Evolutionary conservation across 2,329 filamentous ascomycete genomes (phyloP), one percentile per base, ranked within the genome.

Genomic region (Didymella pomorum): DNA sequence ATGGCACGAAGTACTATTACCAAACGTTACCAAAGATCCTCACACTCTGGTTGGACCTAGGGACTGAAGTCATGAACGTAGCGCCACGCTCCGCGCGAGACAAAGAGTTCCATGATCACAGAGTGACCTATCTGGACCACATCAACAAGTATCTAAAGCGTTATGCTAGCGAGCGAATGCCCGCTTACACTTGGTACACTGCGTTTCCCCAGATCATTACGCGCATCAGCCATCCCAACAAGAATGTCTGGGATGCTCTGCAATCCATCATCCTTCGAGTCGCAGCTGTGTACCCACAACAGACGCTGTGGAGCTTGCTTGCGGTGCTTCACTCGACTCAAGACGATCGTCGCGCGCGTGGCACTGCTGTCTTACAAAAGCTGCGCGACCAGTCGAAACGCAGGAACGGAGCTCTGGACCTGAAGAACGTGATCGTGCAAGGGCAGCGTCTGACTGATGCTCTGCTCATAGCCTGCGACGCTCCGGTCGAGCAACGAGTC

Each of bases 1-100:
- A 89, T 66, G 95, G 95, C 29, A 95, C 92, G 45, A 99, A 98
- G 78, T 97, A 98, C 76, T 86, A 97, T 42, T 96, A 97, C 70
- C 93, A 98, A 76, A 97, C 93, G 0, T 81, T 99, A 31, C 96
- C 95, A 0, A 91, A 96, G 61, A 84, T 97, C 44, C 79, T 99
- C 39, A 99, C 95, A 0, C 82, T 99, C 2, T 99, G 96, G 94
- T 82, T 99, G 35, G 94, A 97, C 69, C 85, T 99, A 61, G 94
- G 92, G 6, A 89, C 90, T 35, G 87, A 91, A 59, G 82, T 92
- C 33, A 86, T 70, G 46, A 70, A 69, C 26, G 56, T 60, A 0
- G 25, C 55, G 2, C 71, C 71, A 8, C 65, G 65, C 16, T 59
- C 61, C 8, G 56, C 63, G 1, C 68, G 62, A 39, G 71, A 76